A percentile compares a stretch with the other conserved stretches of the same genome.
Conservation (phyloP, 257 asterid species). For the Petunia axillaris region DNA sequence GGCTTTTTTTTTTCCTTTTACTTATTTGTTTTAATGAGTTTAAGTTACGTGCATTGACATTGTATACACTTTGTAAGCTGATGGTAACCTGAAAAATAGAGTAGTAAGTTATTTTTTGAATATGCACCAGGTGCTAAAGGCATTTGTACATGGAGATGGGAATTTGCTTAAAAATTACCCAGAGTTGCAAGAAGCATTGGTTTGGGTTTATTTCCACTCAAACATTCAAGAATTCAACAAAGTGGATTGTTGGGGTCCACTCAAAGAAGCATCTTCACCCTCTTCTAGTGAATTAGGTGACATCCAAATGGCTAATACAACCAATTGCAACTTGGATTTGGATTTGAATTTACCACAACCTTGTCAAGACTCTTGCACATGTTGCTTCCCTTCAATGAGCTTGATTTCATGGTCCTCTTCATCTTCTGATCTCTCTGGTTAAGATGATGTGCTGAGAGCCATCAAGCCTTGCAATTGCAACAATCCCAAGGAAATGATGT, state of each 20-base stretch:
- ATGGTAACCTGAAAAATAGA: neutral
- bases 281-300: constrained; percentile 21
- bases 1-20: neutral
- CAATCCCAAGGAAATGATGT: neutral
- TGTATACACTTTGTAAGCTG: neutral
- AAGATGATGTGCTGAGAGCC: no score
- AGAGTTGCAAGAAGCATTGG: constrained; percentile 69
- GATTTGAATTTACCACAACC: constrained; percentile 46
- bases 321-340: constrained; percentile 29
- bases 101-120: neutral
- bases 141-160: constrained; percentile 80
- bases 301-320: neutral
- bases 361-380: constrained; percentile 58
- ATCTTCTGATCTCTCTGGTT: constrained; percentile 7
- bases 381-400: constrained; percentile 80
- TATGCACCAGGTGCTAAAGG: constrained; percentile 70
- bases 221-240: constrained; percentile 78
- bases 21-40: neutral
- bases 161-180: constrained; percentile 67
- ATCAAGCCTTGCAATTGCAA: neutral
- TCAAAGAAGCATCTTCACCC: constrained; percentile 52
- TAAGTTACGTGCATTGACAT: neutral
- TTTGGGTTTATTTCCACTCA: constrained; percentile 94
- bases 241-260: constrained; percentile 94
- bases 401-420: constrained; percentile 52